Base-by-base conservation (phyloP, 805 yeast genomes). In the Limtongia smithiae region DNA sequence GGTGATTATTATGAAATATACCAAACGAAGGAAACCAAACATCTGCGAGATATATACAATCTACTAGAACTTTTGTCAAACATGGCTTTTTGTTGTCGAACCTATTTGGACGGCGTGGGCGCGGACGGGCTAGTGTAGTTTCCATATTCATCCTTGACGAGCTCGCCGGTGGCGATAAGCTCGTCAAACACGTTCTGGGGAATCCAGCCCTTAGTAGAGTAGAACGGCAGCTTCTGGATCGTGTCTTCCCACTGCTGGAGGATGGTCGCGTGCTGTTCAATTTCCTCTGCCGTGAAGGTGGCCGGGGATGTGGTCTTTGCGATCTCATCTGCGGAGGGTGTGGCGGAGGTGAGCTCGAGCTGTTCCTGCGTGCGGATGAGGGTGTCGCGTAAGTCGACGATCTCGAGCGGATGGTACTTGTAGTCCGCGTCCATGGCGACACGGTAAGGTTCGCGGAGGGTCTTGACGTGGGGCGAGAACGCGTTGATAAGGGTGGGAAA, bases 161-260 rank as follows among this genome's bases (percentile, higher is more conserved):
- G 72, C 48, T 83, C 73, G 0, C 91, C 93, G 53, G 81, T 81
- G 18, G 80, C 78, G 35, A 80, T 67, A 60, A 87, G 73, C 41
- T 78, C 77, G 30, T 80, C 83, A 63, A 91, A 90, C 84, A 88
- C 80, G 64, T 88, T 95, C 64, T 88, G 96, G 15, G 97, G 96
- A 49, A 93, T 78, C 96, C 97, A 91, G 4, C 96, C 96, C 46
- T 85, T 84, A 21, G 96, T 85, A 40, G 91, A 91, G 27, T 86
- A 83, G 68, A 88, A 90, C 36, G 97, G 96, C 43, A 81, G 76
- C 4, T 81, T 73, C 32, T 83, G 76, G 40, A 85, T 68, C 58
- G 79, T 80, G 55, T 77, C 70, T 67, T 87, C 91, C 71, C 86
- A 85, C 27, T 73, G 76, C 50, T 78, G 81, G 59, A 87, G 73